A percentile compares a stretch with the other conserved stretches of the same genome.
Evolutionary conservation across 345 rosid genomes (phyloP).

Genomic region (Populus deltoides): DNA sequence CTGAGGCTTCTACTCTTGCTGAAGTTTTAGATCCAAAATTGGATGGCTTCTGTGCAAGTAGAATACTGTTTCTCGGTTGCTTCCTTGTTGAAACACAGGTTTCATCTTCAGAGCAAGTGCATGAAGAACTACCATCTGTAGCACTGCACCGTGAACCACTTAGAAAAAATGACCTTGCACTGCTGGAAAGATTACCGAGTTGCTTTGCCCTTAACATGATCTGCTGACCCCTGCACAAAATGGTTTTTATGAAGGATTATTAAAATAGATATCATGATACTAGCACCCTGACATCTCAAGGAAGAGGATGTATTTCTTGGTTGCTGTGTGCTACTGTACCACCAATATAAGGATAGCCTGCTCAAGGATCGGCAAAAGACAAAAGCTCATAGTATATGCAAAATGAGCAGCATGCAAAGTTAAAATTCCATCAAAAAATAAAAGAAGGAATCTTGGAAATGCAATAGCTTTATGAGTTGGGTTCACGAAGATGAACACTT

Average conservation of each 20-base stretch:
- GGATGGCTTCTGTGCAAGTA: conserved; percentile 42
- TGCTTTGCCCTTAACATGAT: conserved; percentile 78
- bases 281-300: not conserved
- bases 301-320: not conserved
- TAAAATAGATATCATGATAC: not conserved
- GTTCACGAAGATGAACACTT: too few species aligned
- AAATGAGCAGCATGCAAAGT: not conserved
- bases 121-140: conserved; percentile 61
- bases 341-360: not conserved
- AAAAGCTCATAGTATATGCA: not conserved
- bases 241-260: not conserved
- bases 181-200: conserved; percentile 61
- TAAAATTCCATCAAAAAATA: not conserved
- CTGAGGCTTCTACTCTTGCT: conserved; percentile 10
- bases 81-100: conserved; percentile 57
- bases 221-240: conserved; percentile 25
- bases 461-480: not conserved
- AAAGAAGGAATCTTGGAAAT: not conserved
- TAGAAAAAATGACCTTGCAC: conserved; percentile 64
- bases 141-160: conserved; percentile 59
- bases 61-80: conserved; percentile 40
- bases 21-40: conserved; percentile 18
- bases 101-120: conserved; percentile 76
- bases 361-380: not conserved
- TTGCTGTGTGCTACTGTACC: not conserved